phyloP scores from a whole-genome alignment of 495 filamentous ascomycete genomes.

The Penicillium manginii region DNA sequence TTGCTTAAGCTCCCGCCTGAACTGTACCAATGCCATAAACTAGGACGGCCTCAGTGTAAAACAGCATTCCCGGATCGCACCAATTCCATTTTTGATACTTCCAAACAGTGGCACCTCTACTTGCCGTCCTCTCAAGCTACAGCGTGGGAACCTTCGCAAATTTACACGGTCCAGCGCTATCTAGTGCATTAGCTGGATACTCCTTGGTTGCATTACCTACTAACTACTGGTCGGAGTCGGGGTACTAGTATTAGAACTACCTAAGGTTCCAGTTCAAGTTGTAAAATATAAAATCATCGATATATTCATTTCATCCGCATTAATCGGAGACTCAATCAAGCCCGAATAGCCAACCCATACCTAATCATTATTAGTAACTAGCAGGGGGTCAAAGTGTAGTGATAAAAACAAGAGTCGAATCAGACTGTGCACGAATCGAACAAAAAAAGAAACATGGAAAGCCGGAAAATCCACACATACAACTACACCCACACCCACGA shows the following conservation, averaged over 20 bases:
- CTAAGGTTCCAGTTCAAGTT: not conserved
- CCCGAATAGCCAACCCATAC: slow-evolving; percentile 7
- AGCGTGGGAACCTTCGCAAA: no score
- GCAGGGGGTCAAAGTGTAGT: slow-evolving; percentile 10
- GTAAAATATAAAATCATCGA: slow-evolving; percentile 12
- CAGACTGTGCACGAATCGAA: slow-evolving; percentile 25
- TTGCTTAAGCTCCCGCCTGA: not conserved
- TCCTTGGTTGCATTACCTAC: no score
- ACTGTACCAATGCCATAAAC: not conserved
- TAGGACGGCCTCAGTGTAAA: no score
- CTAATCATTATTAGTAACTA: not conserved
- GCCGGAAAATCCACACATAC: slow-evolving; percentile 3
- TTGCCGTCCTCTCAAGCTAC: no score
- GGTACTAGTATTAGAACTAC: not conserved
- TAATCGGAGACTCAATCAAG: slow-evolving; percentile 6
- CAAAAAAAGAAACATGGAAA: not conserved
- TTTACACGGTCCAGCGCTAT: no score
- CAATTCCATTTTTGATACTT: no score
- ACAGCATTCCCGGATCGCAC: no score
- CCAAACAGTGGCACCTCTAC: no score
- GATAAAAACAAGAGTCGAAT: slow-evolving; percentile 22
- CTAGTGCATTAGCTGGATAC: no score
- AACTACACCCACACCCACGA: not conserved
- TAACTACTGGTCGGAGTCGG: no score
- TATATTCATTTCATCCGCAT: slow-evolving; percentile 25